Percentiles rank a stretch among this genome's conserved stretches.
These are phyloP conservation scores for Cladosporium sp. DNA, from an alignment of 2,329 filamentous ascomycete genomes.

Conservation along the genomic window DNA sequence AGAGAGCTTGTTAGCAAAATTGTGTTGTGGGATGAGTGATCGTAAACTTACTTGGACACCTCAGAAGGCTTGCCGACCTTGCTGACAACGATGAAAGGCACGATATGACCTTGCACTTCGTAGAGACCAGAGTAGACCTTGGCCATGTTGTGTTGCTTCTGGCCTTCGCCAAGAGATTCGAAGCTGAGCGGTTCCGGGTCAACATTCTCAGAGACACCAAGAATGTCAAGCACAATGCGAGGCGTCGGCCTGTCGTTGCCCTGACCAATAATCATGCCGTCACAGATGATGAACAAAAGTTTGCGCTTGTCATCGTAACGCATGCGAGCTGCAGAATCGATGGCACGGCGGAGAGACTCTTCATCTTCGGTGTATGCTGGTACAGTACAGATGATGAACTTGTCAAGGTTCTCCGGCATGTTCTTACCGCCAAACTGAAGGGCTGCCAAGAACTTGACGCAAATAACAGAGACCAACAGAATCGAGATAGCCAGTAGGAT, in stretches of 20 bases:
- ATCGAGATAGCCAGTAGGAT: slow-evolving; percentile 81
- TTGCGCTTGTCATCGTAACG: slow-evolving; percentile 98
- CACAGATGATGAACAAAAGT: slow-evolving; percentile 84
- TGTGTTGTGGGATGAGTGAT: slow-evolving; percentile 26
- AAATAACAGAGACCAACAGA: slow-evolving; percentile 74
- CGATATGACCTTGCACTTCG: slow-evolving; percentile 95
- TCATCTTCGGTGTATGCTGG: slow-evolving; percentile 98
- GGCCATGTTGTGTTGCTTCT: slow-evolving; percentile 99
- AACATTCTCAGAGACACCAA: slow-evolving; percentile 87
- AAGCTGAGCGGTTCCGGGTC: slow-evolving; percentile 96
- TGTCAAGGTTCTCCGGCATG: slow-evolving; percentile 91
- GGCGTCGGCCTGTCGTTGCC: slow-evolving; percentile 95
- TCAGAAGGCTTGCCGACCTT: slow-evolving; percentile 89
- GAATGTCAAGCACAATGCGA: slow-evolving; percentile 91
- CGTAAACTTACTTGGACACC: slow-evolving; percentile 46
- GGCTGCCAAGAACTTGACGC: slow-evolving; percentile 95
- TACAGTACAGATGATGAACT: slow-evolving; percentile 97
- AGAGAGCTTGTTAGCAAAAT: slow-evolving; percentile 8
- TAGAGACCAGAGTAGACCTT: slow-evolving; percentile 98
- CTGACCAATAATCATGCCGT: slow-evolving; percentile 99
- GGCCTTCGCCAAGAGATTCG: slow-evolving; percentile 89
- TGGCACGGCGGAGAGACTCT: slow-evolving; percentile 91
- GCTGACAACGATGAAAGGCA: slow-evolving; percentile 93
- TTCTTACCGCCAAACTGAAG: slow-evolving; percentile 91
- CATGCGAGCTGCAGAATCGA: slow-evolving; percentile 94